Evolutionary conservation across 371 early-diverging fungal genomes (phyloP), one percentile per base, ranked within the genome.

Genomic region (Circinella minor): DNA sequence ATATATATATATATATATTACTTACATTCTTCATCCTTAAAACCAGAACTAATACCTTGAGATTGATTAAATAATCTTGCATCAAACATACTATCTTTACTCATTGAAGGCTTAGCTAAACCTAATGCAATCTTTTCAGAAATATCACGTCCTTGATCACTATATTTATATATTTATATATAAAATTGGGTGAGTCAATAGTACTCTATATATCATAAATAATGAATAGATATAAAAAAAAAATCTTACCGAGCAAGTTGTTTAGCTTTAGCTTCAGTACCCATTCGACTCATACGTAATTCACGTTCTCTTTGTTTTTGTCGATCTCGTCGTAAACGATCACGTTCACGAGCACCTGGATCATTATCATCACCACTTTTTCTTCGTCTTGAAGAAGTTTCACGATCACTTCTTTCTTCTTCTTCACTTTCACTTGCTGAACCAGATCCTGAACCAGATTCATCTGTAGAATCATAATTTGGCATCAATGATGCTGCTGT

Each of bases 41-140:
- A 95, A 20, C 96, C 96, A 43, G 96, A 93, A 57, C 81, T 82
- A 64, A 97, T 81, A 18, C 97, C 98, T 66, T 90, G 88, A 1
- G 91, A 86, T 75, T 94, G 96, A 81, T 98, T 96, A 79, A 96
- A 98, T 61, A 99, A 83, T 61, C 99, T 90, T 47, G 93, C 88
- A 78, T 99, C 99, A 74, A 91, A 98, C 91, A 97, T 86, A 65
- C 94, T 89, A 63, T 98, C 99, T 77, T 91, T 90, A 62, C 92
- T 87, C 60, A 89, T 76, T 0, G 96, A 89, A 0, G 98, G 98
- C 71, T 95, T 92, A 43, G 97, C 98, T 61, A 96, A 80, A 47
- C 98, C 98, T 64, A 99, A 87, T 3, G 99, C 98, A 71, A 99
- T 93, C 82, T 97, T 98, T 81, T 99, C 99, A 1, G 98, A 96